phyloP scores from a whole-genome alignment of 2,329 filamentous ascomycete species.

The Rachicladosporium sp. region DNA sequence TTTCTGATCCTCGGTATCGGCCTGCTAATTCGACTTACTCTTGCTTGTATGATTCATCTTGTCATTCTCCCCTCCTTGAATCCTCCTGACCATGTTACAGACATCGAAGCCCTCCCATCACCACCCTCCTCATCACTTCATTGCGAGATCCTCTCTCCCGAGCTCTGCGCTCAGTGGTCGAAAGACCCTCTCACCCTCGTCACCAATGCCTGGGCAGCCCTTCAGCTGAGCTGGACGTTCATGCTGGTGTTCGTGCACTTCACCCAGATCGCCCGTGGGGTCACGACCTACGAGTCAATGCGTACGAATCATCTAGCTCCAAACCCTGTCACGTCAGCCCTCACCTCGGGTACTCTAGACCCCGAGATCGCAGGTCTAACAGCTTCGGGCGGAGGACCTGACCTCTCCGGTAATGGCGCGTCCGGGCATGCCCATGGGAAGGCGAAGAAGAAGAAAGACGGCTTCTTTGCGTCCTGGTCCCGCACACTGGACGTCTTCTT shows the following conservation, averaged over 20 bases:
- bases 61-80: too few relatives aligned
- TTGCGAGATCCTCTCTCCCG: constrained; percentile 66
- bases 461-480: constrained; percentile 68
- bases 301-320: constrained; percentile 52
- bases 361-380: constrained; percentile 59
- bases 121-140: constrained; percentile 29
- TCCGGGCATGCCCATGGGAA: constrained; percentile 24
- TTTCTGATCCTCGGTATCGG: constrained; percentile 64
- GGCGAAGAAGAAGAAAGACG: constrained; percentile 43
- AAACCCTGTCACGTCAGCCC: constrained; percentile 56
- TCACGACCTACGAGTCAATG: constrained; percentile 98
- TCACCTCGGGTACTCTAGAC: constrained; percentile 57
- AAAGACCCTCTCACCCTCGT: constrained; percentile 76
- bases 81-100: constrained; percentile 6
- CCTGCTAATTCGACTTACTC: constrained; percentile 56
- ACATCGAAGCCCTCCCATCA: constrained; percentile 35
- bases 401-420: constrained; percentile 31
- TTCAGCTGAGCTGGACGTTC: constrained; percentile 91
- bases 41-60: too few relatives aligned
- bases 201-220: constrained; percentile 61
- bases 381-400: constrained; percentile 51
- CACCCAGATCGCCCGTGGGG: constrained; percentile 77
- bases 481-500: constrained; percentile 85
- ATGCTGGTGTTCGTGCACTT: constrained; percentile 95
- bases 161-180: constrained; percentile 63